Evolutionary conservation across 371 early-diverging fungal genomes (phyloP).

Genomic region (Syncephalastrum sp.): DNA sequence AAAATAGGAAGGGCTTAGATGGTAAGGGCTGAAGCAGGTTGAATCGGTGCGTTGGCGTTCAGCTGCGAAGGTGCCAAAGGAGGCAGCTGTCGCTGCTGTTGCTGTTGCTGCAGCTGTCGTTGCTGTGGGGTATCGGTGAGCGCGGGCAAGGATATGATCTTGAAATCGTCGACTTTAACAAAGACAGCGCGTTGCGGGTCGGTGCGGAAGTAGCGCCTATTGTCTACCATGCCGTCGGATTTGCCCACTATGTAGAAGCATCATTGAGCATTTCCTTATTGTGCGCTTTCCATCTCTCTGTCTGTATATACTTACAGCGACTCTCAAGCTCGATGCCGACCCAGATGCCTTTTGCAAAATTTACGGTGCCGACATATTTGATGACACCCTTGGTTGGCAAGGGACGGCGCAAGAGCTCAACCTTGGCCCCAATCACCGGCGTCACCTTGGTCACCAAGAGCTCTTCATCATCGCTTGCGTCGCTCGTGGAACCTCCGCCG

Average conservation of each 20-base stretch:
- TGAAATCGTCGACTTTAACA: slow-evolving; percentile 36
- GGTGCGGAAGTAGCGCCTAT: slow-evolving; percentile 39
- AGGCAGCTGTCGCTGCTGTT: no score
- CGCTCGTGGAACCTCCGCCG: slow-evolving; percentile 15
- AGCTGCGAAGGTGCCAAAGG: no score
- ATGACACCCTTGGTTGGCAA: slow-evolving; percentile 42
- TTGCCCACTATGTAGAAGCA: slow-evolving; percentile 26
- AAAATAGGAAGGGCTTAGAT: no score
- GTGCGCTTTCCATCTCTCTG: background rate
- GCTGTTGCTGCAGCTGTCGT: no score
- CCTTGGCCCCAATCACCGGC: slow-evolving; percentile 38
- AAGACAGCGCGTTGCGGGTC: slow-evolving; percentile 44
- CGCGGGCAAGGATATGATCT: slow-evolving; percentile 13
- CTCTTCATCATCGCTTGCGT: slow-evolving; percentile 23
- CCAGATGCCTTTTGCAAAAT: slow-evolving; percentile 44
- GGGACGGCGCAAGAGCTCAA: slow-evolving; percentile 38
- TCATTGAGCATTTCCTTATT: no score
- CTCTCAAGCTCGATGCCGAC: slow-evolving; percentile 47
- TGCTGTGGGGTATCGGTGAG: background rate
- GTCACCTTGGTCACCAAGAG: slow-evolving; percentile 20
- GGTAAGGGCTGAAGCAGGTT: no score
- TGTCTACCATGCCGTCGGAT: slow-evolving; percentile 37
- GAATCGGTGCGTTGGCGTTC: no score
- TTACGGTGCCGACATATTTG: slow-evolving; percentile 41
- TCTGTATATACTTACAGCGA: slow-evolving; percentile 27